Evolutionary conservation across 2,329 filamentous ascomycete genomes (phyloP), one percentile per base, ranked within the genome.

Genomic region (Monosporascus sp.): DNA sequence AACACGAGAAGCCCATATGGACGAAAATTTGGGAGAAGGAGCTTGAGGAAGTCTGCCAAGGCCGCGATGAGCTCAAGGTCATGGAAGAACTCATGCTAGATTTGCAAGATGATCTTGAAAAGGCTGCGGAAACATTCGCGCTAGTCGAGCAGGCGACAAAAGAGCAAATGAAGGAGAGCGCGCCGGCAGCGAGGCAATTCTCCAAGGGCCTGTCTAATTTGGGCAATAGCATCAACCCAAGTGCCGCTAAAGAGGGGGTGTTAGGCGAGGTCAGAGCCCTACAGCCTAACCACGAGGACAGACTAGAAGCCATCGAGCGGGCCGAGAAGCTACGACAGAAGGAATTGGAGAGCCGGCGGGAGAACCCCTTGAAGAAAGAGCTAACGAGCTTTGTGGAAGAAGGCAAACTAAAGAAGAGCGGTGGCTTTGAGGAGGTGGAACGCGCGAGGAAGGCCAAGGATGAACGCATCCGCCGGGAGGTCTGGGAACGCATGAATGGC

Each of bases 11-110:
- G 71, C 94, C 94, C 0, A 79, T 97, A 53, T 99, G 94, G 93
- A 97, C 91, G 51, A 97, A 97, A 82, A 96, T 97, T 59, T 99
- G 94, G 94, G 93, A 97, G 80, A 92, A 95, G 72, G 92, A 97
- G 70, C 78, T 99, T 46, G 90, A 97, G 70, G 87, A 93, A 50
- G 93, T 99, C 3, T 97, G 94, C 73, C 91, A 96, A 68, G 94
- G 97, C 65, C 85, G 92, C 60, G 93, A 97, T 66, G 86, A 97
- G 70, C 82, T 99, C 61, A 94, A 91, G 48, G 88, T 97, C 78
- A 93, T 96, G 77, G 94, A 99, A 74, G 94, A 97, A 63, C 82
- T 99, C 57, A 87, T 93, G 59, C 84, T 92, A 45, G 94, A 99
- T 74, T 74, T 99, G 58, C 85, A 94, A 65, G 92, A 97, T 65